A percentile compares a stretch with the other conserved stretches of the same genome.
phyloP scores from a whole-genome alignment of 805 yeast genomes.

The Jamesozyma piceae region DNA sequence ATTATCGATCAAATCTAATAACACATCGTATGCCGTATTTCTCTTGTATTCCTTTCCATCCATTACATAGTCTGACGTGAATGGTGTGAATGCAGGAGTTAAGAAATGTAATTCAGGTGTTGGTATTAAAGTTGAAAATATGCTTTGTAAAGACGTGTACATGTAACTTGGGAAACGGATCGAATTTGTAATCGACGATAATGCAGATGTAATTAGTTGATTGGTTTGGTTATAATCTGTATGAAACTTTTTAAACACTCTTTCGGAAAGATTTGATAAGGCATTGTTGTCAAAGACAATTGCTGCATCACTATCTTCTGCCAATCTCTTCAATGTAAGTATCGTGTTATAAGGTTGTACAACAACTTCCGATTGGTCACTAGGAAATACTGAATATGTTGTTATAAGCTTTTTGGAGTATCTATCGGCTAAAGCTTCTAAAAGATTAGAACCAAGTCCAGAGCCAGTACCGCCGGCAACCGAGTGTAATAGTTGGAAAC shows the following conservation, averaged over 20 bases:
- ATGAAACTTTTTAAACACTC: conserved; percentile 43
- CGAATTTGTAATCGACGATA: conserved; percentile 79
- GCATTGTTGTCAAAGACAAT: conserved; percentile 91
- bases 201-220: conserved; percentile 73
- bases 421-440: conserved; percentile 72
- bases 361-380: conserved; percentile 81
- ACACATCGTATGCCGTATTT: conserved; percentile 69
- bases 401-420: conserved; percentile 75
- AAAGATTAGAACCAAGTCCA: conserved; percentile 77
- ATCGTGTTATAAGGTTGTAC: conserved; percentile 94
- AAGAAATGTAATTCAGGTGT: conserved; percentile 75
- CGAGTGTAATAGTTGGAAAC: conserved; percentile 84
- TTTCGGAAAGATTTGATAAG: conserved; percentile 59
- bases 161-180: conserved; percentile 86
- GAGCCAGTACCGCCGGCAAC: conserved; percentile 99
- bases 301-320: conserved; percentile 77
- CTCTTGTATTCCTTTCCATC: conserved; percentile 53
- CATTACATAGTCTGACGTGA: conserved; percentile 55
- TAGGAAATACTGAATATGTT: conserved; percentile 82
- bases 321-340: conserved; percentile 68
- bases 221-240: conserved; percentile 74
- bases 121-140: conserved; percentile 74
- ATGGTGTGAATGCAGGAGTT: conserved; percentile 69
- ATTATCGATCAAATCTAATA: conserved; percentile 72
- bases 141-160: conserved; percentile 76